Evolutionary conservation across 192 early-diverging fungal genomes (phyloP), one percentile per base, ranked within the genome.

Genomic region (Backusella morwellensis): DNA sequence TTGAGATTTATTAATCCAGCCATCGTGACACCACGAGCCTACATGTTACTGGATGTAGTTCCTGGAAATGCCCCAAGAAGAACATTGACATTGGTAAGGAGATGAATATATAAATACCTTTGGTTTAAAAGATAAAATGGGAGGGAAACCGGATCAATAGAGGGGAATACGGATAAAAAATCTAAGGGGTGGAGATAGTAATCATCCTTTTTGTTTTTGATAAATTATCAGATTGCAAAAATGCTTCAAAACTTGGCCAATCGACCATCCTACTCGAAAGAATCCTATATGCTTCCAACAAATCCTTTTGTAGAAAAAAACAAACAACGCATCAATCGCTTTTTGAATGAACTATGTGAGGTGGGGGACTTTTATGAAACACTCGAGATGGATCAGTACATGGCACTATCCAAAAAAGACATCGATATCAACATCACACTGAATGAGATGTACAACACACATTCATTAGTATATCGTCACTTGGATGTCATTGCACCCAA

Each of bases 301-400:
- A 91, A 94, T 85, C 93, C 94, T n/a, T 99, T 97, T 87, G 89
- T 98, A 6, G 97, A 98, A 63, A 82, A 84, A 69, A 95, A 99
- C 86, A 93, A 95, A 59, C 86, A 80, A 35, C 88, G 95, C 35
- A 93, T 98, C 82, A 93, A 95, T 80, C 85, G 84, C 79, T 99
- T 99, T 82, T 85, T 99, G 70, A 92, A 92, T 75, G 94, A 97
- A 42, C 85, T 99, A 67, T 97, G 96, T 78, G 96, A 98, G 85
- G 94, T 95, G 5, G 89, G 94, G 52, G 97, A 98, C 77, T 97
- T 98, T 87, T 97, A 95, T 81, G 97, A 98, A 77, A 91, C 93
- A 47, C 82, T 98, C 83, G 96, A 98, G 88, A 98, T 98, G 97
- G 97, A 98, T 84, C 97, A 98, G 84, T 97, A 98, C 75, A 94